Evolutionary conservation across 1,139 yeast species (phyloP), one percentile per base, ranked within the genome.

Genomic region (Pichia sp.): DNA sequence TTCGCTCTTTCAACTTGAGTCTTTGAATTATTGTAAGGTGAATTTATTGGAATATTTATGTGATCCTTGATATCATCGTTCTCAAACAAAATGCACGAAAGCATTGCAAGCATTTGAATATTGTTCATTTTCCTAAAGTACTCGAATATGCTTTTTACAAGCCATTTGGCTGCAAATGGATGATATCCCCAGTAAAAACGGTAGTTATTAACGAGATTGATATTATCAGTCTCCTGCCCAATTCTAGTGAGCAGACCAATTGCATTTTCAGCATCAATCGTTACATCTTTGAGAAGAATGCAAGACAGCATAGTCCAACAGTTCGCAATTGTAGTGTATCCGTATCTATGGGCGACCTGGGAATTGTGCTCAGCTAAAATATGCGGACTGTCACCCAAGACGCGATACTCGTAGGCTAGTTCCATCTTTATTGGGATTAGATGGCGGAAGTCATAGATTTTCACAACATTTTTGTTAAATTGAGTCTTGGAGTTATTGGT

Each of bases 101-200:
- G 60, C 84, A 84, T 81, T 1, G 95, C 96, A 16, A 91, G 64
- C 95, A 88, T 86, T 55, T 88, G 97, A 17, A 85, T 62, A 50
- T 88, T 82, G 3, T 78, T 77, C 33, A 65, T 56, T 28, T 51
- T 59, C 49, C 81, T 93, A 51, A 80, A 87, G 48, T 80, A 78
- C 1, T 60, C 55, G 52, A 88, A 66, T 32, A 87, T 63, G 45
- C 77, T 75, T 26, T 67, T 67, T 0, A 86, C 65, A n/a, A 86
- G 61, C 82, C 91, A 78, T 5, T 68, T 53, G n/a, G 77, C 72
- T 0, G 96, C 95, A 55, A 81, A 72, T 0, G 93, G 91, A 55
- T 85, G 94, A 5, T 72, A 61, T 0, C 88, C 91, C 96, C 96
- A 87, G 45, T 67, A 72, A 42, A 74, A 73, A 13, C 54, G 33